Conservation (phyloP, 768 basidiomycete genomes). For the Gymnopilus dilepis region DNA sequence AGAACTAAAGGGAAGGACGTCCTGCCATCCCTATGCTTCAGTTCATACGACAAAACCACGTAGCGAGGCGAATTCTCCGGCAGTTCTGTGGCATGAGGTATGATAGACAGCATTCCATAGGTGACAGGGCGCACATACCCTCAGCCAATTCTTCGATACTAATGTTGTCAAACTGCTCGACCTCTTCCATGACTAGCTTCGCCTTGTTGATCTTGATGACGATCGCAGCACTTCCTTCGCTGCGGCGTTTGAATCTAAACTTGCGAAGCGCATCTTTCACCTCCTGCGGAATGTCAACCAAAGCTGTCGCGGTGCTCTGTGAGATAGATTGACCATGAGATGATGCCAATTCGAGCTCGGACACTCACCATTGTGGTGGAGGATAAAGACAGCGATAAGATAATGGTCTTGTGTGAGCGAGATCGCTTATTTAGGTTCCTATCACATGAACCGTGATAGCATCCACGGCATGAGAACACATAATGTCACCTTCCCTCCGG, state of each 20-base stretch:
- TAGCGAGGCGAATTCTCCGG: slow-evolving; percentile 89
- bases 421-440: slow-evolving; percentile 16
- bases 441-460: slow-evolving; percentile 8
- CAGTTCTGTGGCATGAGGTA: slow-evolving; percentile 57
- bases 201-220: slow-evolving; percentile 91
- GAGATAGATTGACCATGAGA: slow-evolving; percentile 2
- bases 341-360: slow-evolving; percentile 7
- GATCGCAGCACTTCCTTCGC: slow-evolving; percentile 75
- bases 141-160: slow-evolving; percentile 86
- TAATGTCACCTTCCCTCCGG: neutral
- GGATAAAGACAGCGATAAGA: slow-evolving; percentile 36
- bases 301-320: slow-evolving; percentile 59
- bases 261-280: slow-evolving; percentile 84
- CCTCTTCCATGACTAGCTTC: slow-evolving; percentile 81
- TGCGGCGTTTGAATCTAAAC: slow-evolving; percentile 76
- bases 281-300: slow-evolving; percentile 81
- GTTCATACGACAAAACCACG: slow-evolving; percentile 83
- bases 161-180: slow-evolving; percentile 78
- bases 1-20: slow-evolving; percentile 85
- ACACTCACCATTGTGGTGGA: slow-evolving; percentile 40
- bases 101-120: neutral
- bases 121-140: slow-evolving; percentile 50
- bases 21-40: slow-evolving; percentile 80
- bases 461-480: neutral
- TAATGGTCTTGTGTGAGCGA: slow-evolving; percentile 12